Conservation (phyloP, 2,329 filamentous ascomycete species). For the Didymella pomorum region DNA sequence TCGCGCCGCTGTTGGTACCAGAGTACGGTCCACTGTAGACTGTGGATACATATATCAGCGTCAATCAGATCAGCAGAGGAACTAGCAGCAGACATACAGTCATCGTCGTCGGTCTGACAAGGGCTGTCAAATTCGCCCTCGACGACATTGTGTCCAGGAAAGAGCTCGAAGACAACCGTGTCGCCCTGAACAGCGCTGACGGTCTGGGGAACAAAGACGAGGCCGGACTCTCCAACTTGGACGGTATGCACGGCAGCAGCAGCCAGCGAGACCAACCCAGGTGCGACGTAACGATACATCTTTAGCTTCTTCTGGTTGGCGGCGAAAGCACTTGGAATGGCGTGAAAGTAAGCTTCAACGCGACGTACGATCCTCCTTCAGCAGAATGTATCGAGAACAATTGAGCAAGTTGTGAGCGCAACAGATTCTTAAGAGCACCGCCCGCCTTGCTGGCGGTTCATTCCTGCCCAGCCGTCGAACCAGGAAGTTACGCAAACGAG, state of each 20-base stretch:
- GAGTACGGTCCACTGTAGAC: slow-evolving; percentile 33
- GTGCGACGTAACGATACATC: slow-evolving; percentile 4
- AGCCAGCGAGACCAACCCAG: slow-evolving; percentile 10
- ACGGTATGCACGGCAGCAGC: slow-evolving; percentile 25
- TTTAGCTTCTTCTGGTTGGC: neutral
- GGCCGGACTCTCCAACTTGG: slow-evolving; percentile 22
- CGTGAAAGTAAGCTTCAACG: neutral
- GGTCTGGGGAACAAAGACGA: slow-evolving; percentile 23
- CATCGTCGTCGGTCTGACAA: slow-evolving; percentile 20
- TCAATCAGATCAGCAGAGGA: neutral
- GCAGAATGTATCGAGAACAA: neutral
- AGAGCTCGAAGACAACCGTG: slow-evolving; percentile 28
- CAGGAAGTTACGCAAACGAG: neutral
- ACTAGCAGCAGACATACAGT: slow-evolving; percentile 14
- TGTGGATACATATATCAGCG: neutral
- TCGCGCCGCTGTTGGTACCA: slow-evolving; percentile 29
- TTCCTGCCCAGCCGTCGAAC: slow-evolving; percentile 12
- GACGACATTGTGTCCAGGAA: slow-evolving; percentile 25
- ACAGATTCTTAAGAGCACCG: slow-evolving; percentile 4
- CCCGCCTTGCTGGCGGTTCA: neutral
- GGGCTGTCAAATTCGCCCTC: slow-evolving; percentile 24
- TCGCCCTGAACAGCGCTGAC: slow-evolving; percentile 26
- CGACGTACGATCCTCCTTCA: neutral
- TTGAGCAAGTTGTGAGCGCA: slow-evolving; percentile 3
- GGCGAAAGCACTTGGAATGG: neutral